Conservation (phyloP, 2,329 filamentous ascomycete genomes). For the Coniochaeta hoffmannii region DNA sequence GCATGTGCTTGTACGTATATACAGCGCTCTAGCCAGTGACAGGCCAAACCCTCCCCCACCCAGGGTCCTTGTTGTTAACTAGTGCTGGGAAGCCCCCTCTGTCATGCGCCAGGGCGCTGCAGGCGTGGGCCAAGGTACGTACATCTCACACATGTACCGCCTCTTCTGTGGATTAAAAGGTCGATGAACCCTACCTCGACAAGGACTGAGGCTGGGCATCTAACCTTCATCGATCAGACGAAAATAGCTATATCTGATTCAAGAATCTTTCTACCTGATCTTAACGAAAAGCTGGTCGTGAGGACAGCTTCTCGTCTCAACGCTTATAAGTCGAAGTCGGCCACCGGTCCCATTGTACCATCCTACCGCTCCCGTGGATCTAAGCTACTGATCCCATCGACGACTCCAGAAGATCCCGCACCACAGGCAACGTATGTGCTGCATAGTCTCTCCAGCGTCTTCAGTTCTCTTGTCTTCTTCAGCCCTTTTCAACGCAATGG, state of each 20-base stretch:
- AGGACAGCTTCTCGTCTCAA: neutral
- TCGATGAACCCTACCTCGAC: neutral
- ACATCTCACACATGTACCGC: neutral
- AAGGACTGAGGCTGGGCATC: slow-evolving; percentile 2
- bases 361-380: neutral
- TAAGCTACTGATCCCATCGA: neutral
- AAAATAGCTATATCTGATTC: slow-evolving; percentile 3
- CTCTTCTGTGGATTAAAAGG: slow-evolving; percentile 1
- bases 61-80: neutral
- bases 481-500: slow-evolving; percentile 10
- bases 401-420: neutral
- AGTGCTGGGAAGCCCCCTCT: neutral
- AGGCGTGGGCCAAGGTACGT: neutral
- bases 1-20: neutral
- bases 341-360: neutral
- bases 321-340: slow-evolving; percentile 1
- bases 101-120: neutral
- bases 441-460: slow-evolving; percentile 7
- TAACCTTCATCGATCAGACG: slow-evolving; percentile 1
- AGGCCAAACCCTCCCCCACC: neutral
- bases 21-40: neutral
- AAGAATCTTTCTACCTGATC: slow-evolving; percentile 4
- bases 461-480: slow-evolving; percentile 3
- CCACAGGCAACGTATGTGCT: slow-evolving; percentile 14
- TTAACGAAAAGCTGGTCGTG: neutral